These are phyloP conservation scores for Verbena officinalis DNA, from an alignment of 257 asterid species.

Conservation along the genomic window DNA sequence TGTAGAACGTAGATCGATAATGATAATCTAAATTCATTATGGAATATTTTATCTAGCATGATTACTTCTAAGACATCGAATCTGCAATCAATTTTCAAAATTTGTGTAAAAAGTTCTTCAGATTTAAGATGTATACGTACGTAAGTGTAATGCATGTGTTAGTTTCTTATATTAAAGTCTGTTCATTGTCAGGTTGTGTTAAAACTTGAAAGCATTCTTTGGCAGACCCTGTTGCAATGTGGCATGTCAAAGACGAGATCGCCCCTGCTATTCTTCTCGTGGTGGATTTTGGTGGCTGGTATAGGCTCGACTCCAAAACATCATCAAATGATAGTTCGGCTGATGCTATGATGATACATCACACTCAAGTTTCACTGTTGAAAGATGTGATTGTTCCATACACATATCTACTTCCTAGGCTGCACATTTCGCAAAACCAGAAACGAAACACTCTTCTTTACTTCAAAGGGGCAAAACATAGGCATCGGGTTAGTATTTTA, in stretches of 20 bases:
- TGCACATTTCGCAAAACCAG: conserved; percentile 56
- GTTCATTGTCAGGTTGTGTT: conserved; percentile 84
- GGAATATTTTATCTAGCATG: background rate
- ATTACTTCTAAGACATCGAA: too few species aligned
- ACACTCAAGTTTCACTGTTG: conserved; percentile 85
- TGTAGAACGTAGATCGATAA: conserved; percentile 18
- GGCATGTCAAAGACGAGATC: conserved; percentile 85
- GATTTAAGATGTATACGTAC: background rate
- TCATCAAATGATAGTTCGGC: conserved; percentile 56
- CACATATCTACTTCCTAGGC: conserved; percentile 82
- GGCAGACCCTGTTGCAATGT: conserved; percentile 99
- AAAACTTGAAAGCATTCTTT: conserved; percentile 92
- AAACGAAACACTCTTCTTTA: conserved; percentile 71
- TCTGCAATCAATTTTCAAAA: background rate
- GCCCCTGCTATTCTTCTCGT: conserved; percentile 87
- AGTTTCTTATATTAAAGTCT: conserved; percentile 67
- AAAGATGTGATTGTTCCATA: conserved; percentile 93
- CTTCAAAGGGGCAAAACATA: conserved; percentile 96
- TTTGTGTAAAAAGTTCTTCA: background rate
- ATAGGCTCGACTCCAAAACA: conserved; percentile 65
- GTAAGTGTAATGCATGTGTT: conserved; percentile 40
- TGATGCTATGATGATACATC: conserved; percentile 57
- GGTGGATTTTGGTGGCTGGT: conserved; percentile 99
- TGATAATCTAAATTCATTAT: background rate
- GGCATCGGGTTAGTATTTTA: conserved; percentile 80